phyloP scores from a whole-genome alignment of 2,329 filamentous ascomycete species.

The Colletotrichum neosansevieriae region DNA sequence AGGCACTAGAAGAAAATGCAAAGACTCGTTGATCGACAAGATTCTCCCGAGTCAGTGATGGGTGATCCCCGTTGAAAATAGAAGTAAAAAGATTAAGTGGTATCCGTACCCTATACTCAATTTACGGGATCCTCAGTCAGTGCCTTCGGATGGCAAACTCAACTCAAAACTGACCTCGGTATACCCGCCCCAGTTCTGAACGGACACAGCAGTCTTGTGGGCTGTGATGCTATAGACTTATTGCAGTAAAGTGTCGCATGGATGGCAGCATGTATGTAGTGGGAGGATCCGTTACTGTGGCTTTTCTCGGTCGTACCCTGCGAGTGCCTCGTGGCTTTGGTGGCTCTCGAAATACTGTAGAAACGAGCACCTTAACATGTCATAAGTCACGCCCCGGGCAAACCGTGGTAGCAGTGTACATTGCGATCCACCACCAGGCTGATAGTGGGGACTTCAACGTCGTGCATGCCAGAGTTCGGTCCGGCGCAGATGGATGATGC shows the following conservation, averaged over 20 bases:
- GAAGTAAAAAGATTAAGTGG: constrained; percentile 18
- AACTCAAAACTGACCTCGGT: constrained; percentile 16
- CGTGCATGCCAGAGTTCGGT: constrained; percentile 18
- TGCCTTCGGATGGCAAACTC: constrained; percentile 18
- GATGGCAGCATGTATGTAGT: background rate
- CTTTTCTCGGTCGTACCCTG: constrained; percentile 7
- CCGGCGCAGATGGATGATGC: background rate
- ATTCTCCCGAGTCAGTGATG: constrained; percentile 37
- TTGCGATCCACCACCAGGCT: background rate
- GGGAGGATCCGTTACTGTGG: constrained; percentile 22
- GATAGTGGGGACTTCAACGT: constrained; percentile 7
- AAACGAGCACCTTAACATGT: constrained; percentile 16
- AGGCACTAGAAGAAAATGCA: no score
- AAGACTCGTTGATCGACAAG: constrained; percentile 34
- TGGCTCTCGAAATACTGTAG: background rate
- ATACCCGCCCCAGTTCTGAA: constrained; percentile 15
- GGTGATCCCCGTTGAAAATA: constrained; percentile 36
- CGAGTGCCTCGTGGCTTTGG: constrained; percentile 3
- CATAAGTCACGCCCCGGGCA: constrained; percentile 16
- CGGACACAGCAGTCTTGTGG: background rate
- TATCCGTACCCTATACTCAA: constrained; percentile 4
- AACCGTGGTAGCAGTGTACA: constrained; percentile 25
- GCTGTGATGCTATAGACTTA: background rate
- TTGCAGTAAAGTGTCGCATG: no score
- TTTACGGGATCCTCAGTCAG: constrained; percentile 6